Base-by-base conservation (phyloP, 1,284 basidiomycete genomes). In the Athelia sp. region DNA sequence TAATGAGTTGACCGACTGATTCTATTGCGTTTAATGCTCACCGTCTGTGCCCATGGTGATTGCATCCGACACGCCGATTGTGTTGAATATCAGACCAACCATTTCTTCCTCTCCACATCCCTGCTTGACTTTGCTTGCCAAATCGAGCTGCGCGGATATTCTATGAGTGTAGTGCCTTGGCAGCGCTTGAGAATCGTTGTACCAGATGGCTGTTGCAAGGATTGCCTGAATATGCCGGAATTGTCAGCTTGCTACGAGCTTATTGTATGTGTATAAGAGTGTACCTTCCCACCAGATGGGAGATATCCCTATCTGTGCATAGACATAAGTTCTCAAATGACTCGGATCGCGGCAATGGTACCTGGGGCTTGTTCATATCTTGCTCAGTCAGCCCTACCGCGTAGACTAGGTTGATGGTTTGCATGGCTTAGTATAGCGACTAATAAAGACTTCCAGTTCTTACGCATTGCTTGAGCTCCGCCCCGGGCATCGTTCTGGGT, bases 241-340 rank as follows among this genome's bases (percentile, higher is more conserved):
- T 14, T 46, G 17, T n/a, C n/a, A n/a, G n/a, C n/a, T n/a, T n/a
- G n/a, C n/a, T n/a, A n/a, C n/a, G n/a, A n/a, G n/a, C n/a, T n/a
- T n/a, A n/a, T n/a, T n/a, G n/a, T n/a, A n/a, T n/a, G n/a, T n/a
- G n/a, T n/a, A n/a, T n/a, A n/a, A n/a, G n/a, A n/a, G n/a, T n/a
- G n/a, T n/a, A 86, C 87, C 88, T 77, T 90, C 89, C 87, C 89
- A 91, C 89, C 90, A 91, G 47, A 92, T 76, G 2, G 87, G 84
- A 31, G 86, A 87, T 58, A 92, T 89, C 35, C 90, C 90, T 58
- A 92, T 84, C 86, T 89, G 58, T 29, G 38, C 6, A n/a, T 21
- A 40, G 11, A 21, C 19, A 21, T 40, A 8, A 21, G 36, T 32
- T n/a, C 40, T 31, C 54, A 21, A 35, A 36, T 31, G 31, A 24